These are phyloP conservation scores for Penicillium sp. DNA, from an alignment of 2,329 filamentous ascomycete genomes.

Conservation along the genomic window DNA sequence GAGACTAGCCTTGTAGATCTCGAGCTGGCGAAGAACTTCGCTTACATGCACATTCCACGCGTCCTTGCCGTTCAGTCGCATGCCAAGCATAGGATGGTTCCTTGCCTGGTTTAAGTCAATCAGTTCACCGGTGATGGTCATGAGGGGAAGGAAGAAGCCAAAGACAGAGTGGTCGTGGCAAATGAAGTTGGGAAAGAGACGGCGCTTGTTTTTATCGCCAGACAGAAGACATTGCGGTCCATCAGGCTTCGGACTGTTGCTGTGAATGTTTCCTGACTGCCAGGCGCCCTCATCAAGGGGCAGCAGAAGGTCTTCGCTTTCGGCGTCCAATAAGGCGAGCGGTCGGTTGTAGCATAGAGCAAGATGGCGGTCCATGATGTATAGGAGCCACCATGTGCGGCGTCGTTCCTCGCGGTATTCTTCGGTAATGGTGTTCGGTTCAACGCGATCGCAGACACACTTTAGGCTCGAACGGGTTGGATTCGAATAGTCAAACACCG, in stretches of 20 bases:
- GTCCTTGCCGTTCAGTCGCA: conserved; percentile 71
- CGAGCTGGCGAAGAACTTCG: conserved; percentile 80
- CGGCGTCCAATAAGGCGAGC: conserved; percentile 82
- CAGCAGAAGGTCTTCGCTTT: conserved; percentile 81
- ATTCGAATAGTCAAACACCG: conserved; percentile 50
- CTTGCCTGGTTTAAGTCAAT: conserved; percentile 88
- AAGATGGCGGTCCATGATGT: conserved; percentile 87
- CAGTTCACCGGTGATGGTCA: conserved; percentile 91
- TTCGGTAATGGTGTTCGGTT: conserved; percentile 60
- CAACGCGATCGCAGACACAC: conserved; percentile 40
- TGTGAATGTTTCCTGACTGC: conserved; percentile 80
- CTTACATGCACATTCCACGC: conserved; percentile 81
- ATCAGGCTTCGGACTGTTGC: conserved; percentile 49
- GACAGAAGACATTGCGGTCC: conserved; percentile 42
- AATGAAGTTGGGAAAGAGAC: conserved; percentile 77
- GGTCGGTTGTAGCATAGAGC: conserved; percentile 92
- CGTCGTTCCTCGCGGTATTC: conserved; percentile 89
- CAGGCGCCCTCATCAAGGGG: conserved; percentile 87
- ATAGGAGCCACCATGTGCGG: conserved; percentile 91
- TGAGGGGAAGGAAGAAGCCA: conserved; percentile 89
- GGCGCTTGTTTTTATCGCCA: conserved; percentile 51
- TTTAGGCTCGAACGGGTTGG: conserved; percentile 39
- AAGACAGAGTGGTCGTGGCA: conserved; percentile 89
- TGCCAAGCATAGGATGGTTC: conserved; percentile 84
- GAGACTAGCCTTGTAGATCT: conserved; percentile 79